Evolutionary conservation across 495 filamentous ascomycete species (phyloP).

Genomic region (Jackrogersella minutella): DNA sequence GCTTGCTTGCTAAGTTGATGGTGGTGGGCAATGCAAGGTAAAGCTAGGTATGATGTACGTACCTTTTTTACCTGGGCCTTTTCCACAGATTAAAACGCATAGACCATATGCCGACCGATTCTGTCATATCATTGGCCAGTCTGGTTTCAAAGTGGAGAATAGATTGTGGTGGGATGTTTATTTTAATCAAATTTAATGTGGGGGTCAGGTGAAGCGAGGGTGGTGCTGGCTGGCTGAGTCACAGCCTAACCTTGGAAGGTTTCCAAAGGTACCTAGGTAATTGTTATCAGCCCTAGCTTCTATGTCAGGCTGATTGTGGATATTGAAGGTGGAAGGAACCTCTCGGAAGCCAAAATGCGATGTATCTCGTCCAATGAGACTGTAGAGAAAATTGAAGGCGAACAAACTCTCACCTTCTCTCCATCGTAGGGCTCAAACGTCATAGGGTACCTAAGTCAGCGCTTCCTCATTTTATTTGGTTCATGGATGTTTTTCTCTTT

Average conservation of each 20-base stretch:
- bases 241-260: no score
- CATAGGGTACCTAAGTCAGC: slow-evolving; percentile 26
- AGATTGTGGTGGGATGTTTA: slow-evolving; percentile 2
- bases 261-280: no score
- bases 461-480: slow-evolving; percentile 6
- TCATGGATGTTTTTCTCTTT: slow-evolving; percentile 10
- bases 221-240: slow-evolving; percentile 19
- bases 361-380: slow-evolving; percentile 20
- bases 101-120: slow-evolving; percentile 10
- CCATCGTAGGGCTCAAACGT: slow-evolving; percentile 34
- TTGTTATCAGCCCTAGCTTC: slow-evolving; percentile 18
- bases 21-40: slow-evolving; percentile 12
- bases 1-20: background rate
- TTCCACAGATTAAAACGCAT: slow-evolving; percentile 7
- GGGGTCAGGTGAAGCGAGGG: slow-evolving; percentile 1
- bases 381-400: slow-evolving; percentile 21
- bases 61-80: slow-evolving; percentile 4
- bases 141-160: background rate
- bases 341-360: slow-evolving; percentile 17
- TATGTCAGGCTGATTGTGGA: no score
- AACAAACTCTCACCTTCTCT: slow-evolving; percentile 25
- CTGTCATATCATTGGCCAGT: slow-evolving; percentile 12
- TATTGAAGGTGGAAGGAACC: background rate
- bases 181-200: slow-evolving; percentile 20
- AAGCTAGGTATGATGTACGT: slow-evolving; percentile 21